Evolutionary conservation across 176 grass and related monocot genomes (phyloP), one percentile per base, ranked within the genome.

Genomic region (Oryza rufipogon): DNA sequence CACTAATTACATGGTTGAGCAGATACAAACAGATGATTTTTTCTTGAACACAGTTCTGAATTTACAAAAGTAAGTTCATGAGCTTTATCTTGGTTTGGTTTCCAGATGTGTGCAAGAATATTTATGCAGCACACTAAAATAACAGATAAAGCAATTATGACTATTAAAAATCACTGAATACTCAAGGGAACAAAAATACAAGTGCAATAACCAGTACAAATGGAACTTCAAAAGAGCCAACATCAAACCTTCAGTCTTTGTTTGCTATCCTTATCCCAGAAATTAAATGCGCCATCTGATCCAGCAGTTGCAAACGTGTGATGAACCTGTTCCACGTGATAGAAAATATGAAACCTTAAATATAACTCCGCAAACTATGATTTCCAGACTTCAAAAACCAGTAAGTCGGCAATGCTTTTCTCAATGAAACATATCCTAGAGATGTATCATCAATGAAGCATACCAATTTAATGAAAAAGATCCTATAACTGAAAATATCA

Each of bases 261-360:
- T 67, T 93, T 93, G 77, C 94, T 93, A 47, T 96, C 91, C 83
- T 96, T 96, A 66, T 96, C 94, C 94, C 94, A 97, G 75, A 91
- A 97, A 63, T 97, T 93, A 87, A 97, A 97, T 66, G 94, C 89
- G 51, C 94, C 94, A 70, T 97, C 94, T 69, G 91, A 97, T 76
- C 94, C 94, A 85, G 88, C 86, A 80, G 94, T 93, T 38, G 94
- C 84, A 90, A 97, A 97, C 22, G 94, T 97, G 73, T 93, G 91
- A 91, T 97, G 91, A 68, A 90, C 91, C 94, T 97, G 83, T 34
- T 14, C 11, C 63, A 90, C 74, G 49, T 63, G 25, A 23, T 51
- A 73, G 5, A 83, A 38, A 80, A 69, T 60, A 74, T 68, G 75
- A 83, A 49, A 82, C 66, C n/a, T 5, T 28, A 78, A n/a, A 52